Base-by-base conservation (phyloP, 2,329 filamentous ascomycete species). In the Diaporthe nobilis region DNA sequence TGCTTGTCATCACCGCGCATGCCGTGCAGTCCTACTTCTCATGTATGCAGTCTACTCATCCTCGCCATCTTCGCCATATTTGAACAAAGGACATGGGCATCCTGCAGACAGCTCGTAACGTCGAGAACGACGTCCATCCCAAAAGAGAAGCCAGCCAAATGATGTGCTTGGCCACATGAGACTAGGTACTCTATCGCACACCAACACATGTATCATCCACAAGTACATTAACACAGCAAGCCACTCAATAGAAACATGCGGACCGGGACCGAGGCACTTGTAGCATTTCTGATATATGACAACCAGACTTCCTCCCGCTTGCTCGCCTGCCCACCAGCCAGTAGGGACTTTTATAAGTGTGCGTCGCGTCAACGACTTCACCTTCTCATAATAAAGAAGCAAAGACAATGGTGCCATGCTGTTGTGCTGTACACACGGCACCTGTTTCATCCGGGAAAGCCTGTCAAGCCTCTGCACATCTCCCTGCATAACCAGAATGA, bases 201-300 rank as follows among this genome's bases (percentile, higher is more conserved):
- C 39, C 60, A 15, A 65, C 4, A 15, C 31, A 22, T 12, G 31
- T 34, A 53, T 25, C 44, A 20, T n/a, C 6, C 28, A 25, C 47
- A n/a, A 53, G 28, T 51, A 31, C 31, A 53, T 53, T 68, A 68
- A 53, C 31, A 10, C 65, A 37, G 13, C 63, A n/a, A 20, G 47
- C 65, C 49, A 20, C 9, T 53, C 65, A 25, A 53, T 68, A 68
- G 47, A 68, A 53, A 68, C 65, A 68, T 68, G 65, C 31, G 31
- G 65, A 20, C 47, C 63, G 63, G 47, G 47, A 39, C 31, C 63
- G 47, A 49, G 63, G 20, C 63, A 53, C 34, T 17, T 25, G 28
- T 28, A 28, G 4, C 34, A 68, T 51, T 53, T 68, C 22, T 68
- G 47, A 68, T 68, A 68, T 53, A 37, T 68, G 63, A 68, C 39